Percentiles rank a stretch among this genome's conserved stretches.
phyloP scores from a whole-genome alignment of 1,139 yeast species.

The Pichia kudriavzevii region DNA sequence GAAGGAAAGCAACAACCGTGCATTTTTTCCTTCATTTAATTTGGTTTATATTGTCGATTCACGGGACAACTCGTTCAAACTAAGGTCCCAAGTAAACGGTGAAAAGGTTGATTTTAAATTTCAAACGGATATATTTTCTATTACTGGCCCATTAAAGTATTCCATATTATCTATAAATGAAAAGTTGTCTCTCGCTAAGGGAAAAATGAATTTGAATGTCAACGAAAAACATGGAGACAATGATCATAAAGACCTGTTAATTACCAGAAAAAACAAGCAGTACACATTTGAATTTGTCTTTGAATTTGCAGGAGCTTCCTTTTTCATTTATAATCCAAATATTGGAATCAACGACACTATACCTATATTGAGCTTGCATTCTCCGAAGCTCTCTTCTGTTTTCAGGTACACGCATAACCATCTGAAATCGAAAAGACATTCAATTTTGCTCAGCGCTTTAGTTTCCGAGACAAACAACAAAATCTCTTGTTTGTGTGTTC shows the following conservation, averaged over 20 bases:
- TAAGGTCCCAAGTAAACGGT: slow-evolving; percentile 48
- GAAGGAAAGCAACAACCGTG: slow-evolving; percentile 40
- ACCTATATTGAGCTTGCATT: slow-evolving; percentile 52
- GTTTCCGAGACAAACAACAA: slow-evolving; percentile 71
- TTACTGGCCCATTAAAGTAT: slow-evolving; percentile 20
- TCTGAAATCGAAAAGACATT: slow-evolving; percentile 33
- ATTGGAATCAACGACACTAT: slow-evolving; percentile 35
- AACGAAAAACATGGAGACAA: too few species aligned
- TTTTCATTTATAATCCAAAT: slow-evolving; percentile 42
- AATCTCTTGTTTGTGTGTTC: slow-evolving; percentile 68
- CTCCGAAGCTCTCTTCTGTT: slow-evolving; percentile 69
- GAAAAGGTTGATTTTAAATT: slow-evolving; percentile 62
- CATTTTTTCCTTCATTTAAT: slow-evolving; percentile 62
- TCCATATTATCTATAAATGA: too few species aligned
- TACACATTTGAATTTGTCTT: slow-evolving; percentile 43
- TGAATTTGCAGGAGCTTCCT: slow-evolving; percentile 65
- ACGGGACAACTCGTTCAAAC: slow-evolving; percentile 27
- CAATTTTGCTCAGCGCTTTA: slow-evolving; percentile 44
- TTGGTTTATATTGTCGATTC: slow-evolving; percentile 42
- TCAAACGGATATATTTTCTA: slow-evolving; percentile 27
- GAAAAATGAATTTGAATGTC: too few species aligned
- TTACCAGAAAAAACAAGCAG: not conserved
- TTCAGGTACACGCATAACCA: slow-evolving; percentile 33
- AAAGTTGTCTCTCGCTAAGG: too few species aligned
- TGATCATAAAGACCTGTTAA: not conserved